Percentiles rank a stretch among this genome's conserved stretches.
Conservation (phyloP, 331 rosid genomes). For the Stylosanthes scabra region DNA sequence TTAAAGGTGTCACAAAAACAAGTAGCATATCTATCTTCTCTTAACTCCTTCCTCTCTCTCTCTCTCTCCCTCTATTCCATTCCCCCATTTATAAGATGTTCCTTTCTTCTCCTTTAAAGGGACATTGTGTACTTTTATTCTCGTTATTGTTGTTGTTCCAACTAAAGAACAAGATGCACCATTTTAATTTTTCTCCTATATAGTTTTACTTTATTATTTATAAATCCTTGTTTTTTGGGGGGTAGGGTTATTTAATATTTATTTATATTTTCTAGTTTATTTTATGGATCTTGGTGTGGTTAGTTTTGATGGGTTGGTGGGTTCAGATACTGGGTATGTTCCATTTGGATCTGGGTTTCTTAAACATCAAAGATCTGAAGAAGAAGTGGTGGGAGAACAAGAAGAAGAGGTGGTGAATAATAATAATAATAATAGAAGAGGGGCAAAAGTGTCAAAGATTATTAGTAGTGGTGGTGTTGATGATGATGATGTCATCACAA, state of each 20-base stretch:
- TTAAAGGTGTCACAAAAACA: constrained; percentile 46
- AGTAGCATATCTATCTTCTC: constrained; percentile 29
- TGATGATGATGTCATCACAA: constrained; percentile 6
- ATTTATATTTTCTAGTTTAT: too few species aligned
- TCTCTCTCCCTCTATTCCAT: not conserved
- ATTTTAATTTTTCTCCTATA: constrained; percentile 42
- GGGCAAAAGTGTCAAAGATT: constrained; percentile 57
- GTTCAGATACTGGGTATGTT: constrained; percentile 57
- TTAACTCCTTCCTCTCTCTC: not conserved
- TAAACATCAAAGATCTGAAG: constrained; percentile 78
- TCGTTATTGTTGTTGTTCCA: constrained; percentile 31
- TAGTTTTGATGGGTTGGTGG: constrained; percentile 77
- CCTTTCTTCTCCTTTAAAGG: constrained; percentile 36
- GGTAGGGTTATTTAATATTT: not conserved
- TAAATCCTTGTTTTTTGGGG: not conserved
- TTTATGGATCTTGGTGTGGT: constrained; percentile 77
- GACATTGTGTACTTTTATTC: constrained; percentile 31
- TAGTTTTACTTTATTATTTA: not conserved
- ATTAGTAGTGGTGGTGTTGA: constrained; percentile 1
- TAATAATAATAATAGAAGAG: constrained; percentile 27
- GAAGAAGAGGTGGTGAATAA: not conserved
- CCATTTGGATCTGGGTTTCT: constrained; percentile 66
- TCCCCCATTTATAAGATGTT: constrained; percentile 44
- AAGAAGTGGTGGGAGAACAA: constrained; percentile 26
- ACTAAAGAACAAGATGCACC: constrained; percentile 41